These are phyloP conservation scores for Kazachstania psychrophila DNA, from an alignment of 805 yeast genomes.

Conservation along the genomic window DNA sequence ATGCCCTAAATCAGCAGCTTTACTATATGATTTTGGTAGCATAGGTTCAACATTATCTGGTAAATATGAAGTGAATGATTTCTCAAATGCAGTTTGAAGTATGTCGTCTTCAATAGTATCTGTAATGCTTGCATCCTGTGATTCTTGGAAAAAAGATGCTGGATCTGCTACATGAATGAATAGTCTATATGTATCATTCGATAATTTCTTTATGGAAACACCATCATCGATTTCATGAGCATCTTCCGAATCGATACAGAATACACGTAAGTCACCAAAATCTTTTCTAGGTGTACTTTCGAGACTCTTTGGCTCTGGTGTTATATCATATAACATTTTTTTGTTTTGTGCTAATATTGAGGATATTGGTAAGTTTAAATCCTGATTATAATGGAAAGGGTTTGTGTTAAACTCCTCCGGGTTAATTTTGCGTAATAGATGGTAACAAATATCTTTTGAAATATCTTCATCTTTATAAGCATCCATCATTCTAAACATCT, in stretches of 20 bases:
- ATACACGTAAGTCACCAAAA: conserved; percentile 44
- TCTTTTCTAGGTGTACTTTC: conserved; percentile 28
- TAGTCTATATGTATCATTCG: conserved; percentile 33
- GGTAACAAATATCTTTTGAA: conserved; percentile 45
- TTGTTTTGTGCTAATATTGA: conserved; percentile 38
- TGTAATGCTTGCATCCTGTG: conserved; percentile 8
- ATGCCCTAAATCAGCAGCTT: conserved; percentile 43
- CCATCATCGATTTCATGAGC: conserved; percentile 96
- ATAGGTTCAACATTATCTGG: conserved; percentile 59
- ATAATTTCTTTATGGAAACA: conserved; percentile 43
- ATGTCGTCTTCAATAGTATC: conserved; percentile 25
- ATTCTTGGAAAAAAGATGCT: conserved; percentile 43
- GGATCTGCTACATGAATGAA: conserved; percentile 86
- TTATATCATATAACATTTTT: conserved; percentile 29
- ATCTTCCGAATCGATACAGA: conserved; percentile 69
- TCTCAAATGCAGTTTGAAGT: conserved; percentile 48
- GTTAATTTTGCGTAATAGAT: conserved; percentile 34
- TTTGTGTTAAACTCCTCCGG: conserved; percentile 6
- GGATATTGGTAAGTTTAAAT: conserved; percentile 37
- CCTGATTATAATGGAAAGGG: conserved; percentile 11
- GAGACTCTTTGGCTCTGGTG: conserved; percentile 3
- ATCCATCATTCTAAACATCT: conserved; percentile 25
- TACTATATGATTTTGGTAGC: conserved; percentile 54
- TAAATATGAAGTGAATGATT: conserved; percentile 61
- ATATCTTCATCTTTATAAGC: conserved; percentile 34